Percentiles rank a stretch among this genome's conserved stretches.
phyloP scores from a whole-genome alignment of 805 yeast species.

The Ogataea zsoltii region DNA sequence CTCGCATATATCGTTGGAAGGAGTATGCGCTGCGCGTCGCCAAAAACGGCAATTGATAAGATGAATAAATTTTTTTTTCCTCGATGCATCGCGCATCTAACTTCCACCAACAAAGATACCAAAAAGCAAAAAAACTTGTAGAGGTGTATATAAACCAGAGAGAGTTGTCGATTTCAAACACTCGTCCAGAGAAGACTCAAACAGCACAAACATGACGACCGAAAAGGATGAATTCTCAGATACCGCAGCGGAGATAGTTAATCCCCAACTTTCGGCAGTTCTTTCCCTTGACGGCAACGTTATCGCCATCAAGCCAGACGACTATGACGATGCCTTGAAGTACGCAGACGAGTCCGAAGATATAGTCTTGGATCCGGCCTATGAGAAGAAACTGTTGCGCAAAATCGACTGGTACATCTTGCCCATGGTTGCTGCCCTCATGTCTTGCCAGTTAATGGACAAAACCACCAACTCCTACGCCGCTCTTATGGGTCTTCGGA shows the following conservation, averaged over 20 bases:
- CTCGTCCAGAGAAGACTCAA: too few relatives aligned
- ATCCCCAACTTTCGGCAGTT: constrained; percentile 2
- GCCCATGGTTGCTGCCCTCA: constrained; percentile 23
- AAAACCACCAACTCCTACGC: constrained; percentile 28
- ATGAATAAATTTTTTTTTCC: neutral
- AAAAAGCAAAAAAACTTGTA: neutral
- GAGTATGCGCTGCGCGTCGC: neutral
- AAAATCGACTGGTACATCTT: constrained; percentile 24
- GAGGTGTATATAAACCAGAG: too few relatives aligned
- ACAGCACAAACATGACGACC: neutral
- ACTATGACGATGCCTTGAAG: constrained; percentile 39
- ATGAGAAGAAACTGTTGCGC: constrained; percentile 17
- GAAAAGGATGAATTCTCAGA: neutral
- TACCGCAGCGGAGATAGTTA: neutral
- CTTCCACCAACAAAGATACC: neutral
- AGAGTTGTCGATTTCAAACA: too few relatives aligned
- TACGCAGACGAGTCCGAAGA: constrained; percentile 26
- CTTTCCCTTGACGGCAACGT: constrained; percentile 3
- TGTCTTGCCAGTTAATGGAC: constrained; percentile 26
- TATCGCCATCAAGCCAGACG: neutral
- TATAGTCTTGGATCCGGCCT: constrained; percentile 18
- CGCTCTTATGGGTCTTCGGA: constrained; percentile 46
- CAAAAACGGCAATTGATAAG: constrained; percentile 5
- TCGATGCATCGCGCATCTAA: constrained; percentile 4
- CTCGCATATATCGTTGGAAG: neutral